Base-by-base conservation (phyloP, 2,329 filamentous ascomycete genomes). In the Aspergillaceae sp. region DNA sequence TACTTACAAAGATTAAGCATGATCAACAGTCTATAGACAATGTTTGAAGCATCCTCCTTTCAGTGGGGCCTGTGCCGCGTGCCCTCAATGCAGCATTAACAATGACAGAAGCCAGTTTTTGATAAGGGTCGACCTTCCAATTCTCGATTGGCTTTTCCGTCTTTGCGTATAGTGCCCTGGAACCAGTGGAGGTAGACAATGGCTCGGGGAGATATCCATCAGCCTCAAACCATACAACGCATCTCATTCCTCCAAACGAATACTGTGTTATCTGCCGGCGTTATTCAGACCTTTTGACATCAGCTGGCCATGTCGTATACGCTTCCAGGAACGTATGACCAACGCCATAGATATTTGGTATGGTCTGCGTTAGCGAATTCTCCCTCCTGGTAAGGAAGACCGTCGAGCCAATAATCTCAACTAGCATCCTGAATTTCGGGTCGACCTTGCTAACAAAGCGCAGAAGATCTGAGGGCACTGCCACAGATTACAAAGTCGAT, bases 281-380 rank as follows among this genome's bases (percentile, higher is more conserved):
- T 0, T 78, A 79, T 1, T 63, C 64, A 0, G 82, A 86, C 0
- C 71, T 69, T 41, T 69, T 71, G 0, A 80, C 74, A 0, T 71
- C 71, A 0, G 54, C 8, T 7, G 77, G 74, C 82, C 82, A 86
- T 0, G 71, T 78, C 0, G 83, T 87, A 56, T 85, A 82, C 1
- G 71, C 70, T 42, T 85, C 79, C 0, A 79, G 80, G 51, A 87
- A 87, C 0, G 78, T 74, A 52, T 86, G 82, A 0, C 83, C 82
- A 53, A 73, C 85, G 0, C 83, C 84, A n/a, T 54, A 54, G 0
- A 86, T 64, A n/a, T 70, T 70, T 0, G 64, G 52, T 4, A 86
- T 80, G 0, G 70, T 57, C 52, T 83, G 79, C 0, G 61, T 74
- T 0, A 82, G 80, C 0, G 75, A 74, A 40, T 78, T 80, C 54